Evolutionary conservation across 441 rosid genomes (phyloP).

Genomic region (Pelargonium myrrhifolium): DNA sequence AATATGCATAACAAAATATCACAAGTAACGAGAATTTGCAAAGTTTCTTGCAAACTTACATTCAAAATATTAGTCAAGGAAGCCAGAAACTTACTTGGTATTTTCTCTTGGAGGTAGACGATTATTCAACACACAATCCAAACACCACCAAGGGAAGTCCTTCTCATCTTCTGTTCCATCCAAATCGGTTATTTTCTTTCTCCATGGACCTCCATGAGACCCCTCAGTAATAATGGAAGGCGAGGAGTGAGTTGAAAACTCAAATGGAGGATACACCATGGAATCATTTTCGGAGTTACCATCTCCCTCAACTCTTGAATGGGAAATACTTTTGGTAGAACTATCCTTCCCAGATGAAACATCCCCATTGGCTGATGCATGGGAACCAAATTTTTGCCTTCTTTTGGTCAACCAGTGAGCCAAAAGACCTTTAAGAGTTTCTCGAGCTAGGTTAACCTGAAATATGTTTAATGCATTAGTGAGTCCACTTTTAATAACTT

Average conservation of each 20-base stretch:
- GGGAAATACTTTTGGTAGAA: slow-evolving; percentile 40
- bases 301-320: slow-evolving; percentile 67
- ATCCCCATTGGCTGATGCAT: slow-evolving; percentile 64
- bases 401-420: slow-evolving; percentile 80
- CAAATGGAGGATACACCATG: slow-evolving; percentile 76
- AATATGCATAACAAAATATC: neutral
- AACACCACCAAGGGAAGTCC: slow-evolving; percentile 92
- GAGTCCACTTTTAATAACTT: neutral
- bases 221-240: slow-evolving; percentile 95
- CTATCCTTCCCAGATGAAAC: slow-evolving; percentile 51
- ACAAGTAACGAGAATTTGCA: neutral
- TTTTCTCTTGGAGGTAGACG: slow-evolving; percentile 92
- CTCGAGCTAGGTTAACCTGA: slow-evolving; percentile 93
- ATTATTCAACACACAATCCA: slow-evolving; percentile 86
- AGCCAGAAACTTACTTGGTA: slow-evolving; percentile 53
- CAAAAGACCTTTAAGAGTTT: slow-evolving; percentile 92
- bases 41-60: neutral
- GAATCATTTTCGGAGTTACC: slow-evolving; percentile 64
- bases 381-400: slow-evolving; percentile 63
- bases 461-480: neutral
- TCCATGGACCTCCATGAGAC: slow-evolving; percentile 95
- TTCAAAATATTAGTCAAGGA: neutral
- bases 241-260: slow-evolving; percentile 64
- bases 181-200: slow-evolving; percentile 83
- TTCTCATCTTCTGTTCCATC: slow-evolving; percentile 96